phyloP scores from a whole-genome alignment of 192 early-diverging fungal genomes.

The Coemansia sp. region DNA sequence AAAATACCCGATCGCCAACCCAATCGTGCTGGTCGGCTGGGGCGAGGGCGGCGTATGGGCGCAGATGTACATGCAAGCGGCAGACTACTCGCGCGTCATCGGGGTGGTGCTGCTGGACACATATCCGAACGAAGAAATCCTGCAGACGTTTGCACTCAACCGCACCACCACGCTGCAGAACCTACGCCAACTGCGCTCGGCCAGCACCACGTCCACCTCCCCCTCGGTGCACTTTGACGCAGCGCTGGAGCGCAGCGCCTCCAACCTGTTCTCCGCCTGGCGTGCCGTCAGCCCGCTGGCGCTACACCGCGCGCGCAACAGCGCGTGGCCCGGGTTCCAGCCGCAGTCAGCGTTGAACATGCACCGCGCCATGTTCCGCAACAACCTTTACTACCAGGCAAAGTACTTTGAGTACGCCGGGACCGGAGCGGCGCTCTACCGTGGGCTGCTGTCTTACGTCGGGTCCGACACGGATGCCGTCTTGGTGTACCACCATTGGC shows the following conservation, averaged over 20 bases:
- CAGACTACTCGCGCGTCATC: conserved; percentile 40
- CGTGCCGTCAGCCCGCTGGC: conserved; percentile 50
- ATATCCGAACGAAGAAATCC: conserved; percentile 49
- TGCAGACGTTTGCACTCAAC: conserved; percentile 53
- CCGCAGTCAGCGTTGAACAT: conserved; percentile 30
- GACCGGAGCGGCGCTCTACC: conserved; percentile 45
- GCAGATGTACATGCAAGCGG: conserved; percentile 52
- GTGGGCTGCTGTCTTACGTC: conserved; percentile 32
- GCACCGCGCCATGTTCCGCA: conserved; percentile 48
- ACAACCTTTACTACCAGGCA: conserved; percentile 54
- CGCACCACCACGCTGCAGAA: conserved; percentile 50
- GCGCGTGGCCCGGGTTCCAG: conserved; percentile 43
- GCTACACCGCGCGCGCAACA: conserved; percentile 44
- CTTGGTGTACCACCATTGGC: conserved; percentile 52
- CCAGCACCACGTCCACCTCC: neutral
- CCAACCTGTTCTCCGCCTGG: conserved; percentile 32
- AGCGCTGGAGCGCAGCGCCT: conserved; percentile 19
- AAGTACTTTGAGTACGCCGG: conserved; percentile 55
- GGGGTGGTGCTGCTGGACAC: conserved; percentile 53
- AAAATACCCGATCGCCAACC: conserved; percentile 44
- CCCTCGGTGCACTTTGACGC: conserved; percentile 31
- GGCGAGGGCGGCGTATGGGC: conserved; percentile 57
- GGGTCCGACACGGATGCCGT: conserved; percentile 34
- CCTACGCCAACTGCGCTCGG: conserved; percentile 39
- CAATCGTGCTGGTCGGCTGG: conserved; percentile 49